phyloP scores from a whole-genome alignment of 2,329 filamentous ascomycete genomes.

The Talaromyces atroroseus region DNA sequence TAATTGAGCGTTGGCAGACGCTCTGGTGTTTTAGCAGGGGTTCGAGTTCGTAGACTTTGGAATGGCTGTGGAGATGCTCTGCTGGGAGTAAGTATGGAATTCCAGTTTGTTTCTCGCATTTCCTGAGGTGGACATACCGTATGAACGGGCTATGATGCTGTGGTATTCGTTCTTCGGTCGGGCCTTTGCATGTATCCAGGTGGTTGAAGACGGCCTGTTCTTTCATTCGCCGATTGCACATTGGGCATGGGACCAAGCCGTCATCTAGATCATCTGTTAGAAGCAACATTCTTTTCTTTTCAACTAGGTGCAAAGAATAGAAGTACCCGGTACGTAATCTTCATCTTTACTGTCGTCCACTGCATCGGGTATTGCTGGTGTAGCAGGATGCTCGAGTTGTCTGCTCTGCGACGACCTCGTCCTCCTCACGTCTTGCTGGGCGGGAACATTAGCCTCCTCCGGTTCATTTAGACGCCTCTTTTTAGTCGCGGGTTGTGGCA shows the following conservation, averaged over 20 bases:
- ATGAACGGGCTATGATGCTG: constrained; percentile 15
- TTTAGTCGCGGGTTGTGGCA: constrained; percentile 25
- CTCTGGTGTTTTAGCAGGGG: constrained; percentile 44
- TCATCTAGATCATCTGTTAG: constrained; percentile 49
- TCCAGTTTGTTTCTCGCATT: background rate
- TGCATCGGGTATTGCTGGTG: constrained; percentile 21
- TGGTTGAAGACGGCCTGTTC: constrained; percentile 71
- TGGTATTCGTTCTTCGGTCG: constrained; percentile 15
- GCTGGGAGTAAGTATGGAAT: constrained; percentile 17
- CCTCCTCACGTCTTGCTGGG: constrained; percentile 26
- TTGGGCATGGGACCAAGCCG: constrained; percentile 75
- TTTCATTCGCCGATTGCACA: constrained; percentile 76
- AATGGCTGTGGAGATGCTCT: constrained; percentile 4
- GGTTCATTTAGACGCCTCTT: constrained; percentile 31
- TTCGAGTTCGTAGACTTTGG: background rate
- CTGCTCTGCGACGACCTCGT: constrained; percentile 34
- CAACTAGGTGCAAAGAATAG: constrained; percentile 15
- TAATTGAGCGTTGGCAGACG: constrained; percentile 79
- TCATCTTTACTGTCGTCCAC: constrained; percentile 40
- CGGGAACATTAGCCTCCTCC: constrained; percentile 31
- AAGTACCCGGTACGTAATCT: constrained; percentile 31
- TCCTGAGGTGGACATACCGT: constrained; percentile 21
- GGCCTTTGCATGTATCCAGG: constrained; percentile 60
- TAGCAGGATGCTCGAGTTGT: constrained; percentile 16
- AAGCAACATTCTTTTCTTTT: background rate